phyloP scores from a whole-genome alignment of 805 yeast species.

The Metschnikowia santaceciliae region DNA sequence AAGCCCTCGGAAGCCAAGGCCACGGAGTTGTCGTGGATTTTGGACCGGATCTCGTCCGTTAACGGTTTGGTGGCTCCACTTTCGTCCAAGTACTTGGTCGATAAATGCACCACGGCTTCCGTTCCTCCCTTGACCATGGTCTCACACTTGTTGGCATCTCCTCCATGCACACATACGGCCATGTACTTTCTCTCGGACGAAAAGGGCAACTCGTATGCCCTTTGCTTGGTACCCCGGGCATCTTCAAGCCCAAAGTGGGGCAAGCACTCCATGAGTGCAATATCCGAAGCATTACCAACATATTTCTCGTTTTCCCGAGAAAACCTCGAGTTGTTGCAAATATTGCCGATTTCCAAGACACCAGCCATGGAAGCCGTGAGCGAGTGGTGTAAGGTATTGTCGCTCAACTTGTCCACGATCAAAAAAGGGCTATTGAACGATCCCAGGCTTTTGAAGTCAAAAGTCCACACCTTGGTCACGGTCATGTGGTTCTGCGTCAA shows the following conservation, averaged over 20 bases:
- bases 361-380: slow-evolving; percentile 53
- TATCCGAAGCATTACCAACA: slow-evolving; percentile 93
- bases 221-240: slow-evolving; percentile 52
- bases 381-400: slow-evolving; percentile 37
- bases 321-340: slow-evolving; percentile 72
- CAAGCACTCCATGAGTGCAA: slow-evolving; percentile 78
- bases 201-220: slow-evolving; percentile 77
- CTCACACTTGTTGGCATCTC: slow-evolving; percentile 52
- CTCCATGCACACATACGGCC: slow-evolving; percentile 72
- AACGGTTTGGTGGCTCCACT: slow-evolving; percentile 60
- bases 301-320: slow-evolving; percentile 65
- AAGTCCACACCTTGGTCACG: slow-evolving; percentile 76
- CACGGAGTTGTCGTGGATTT: slow-evolving; percentile 56
- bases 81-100: slow-evolving; percentile 55
- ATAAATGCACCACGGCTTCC: slow-evolving; percentile 63
- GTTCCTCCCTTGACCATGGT: slow-evolving; percentile 87
- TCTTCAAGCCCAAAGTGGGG: slow-evolving; percentile 71
- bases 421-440: slow-evolving; percentile 37
- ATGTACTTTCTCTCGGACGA: slow-evolving; percentile 80
- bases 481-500: slow-evolving; percentile 91
- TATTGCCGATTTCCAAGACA: slow-evolving; percentile 60
- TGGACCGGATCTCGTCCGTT: slow-evolving; percentile 44
- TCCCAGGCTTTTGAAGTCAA: slow-evolving; percentile 47
- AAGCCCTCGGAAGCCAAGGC: slow-evolving; percentile 77
- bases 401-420: slow-evolving; percentile 46